A percentile compares a stretch with the other conserved stretches of the same genome.
Conservation (phyloP, 2,329 filamentous ascomycete species). For the Exophiala mesophila region DNA sequence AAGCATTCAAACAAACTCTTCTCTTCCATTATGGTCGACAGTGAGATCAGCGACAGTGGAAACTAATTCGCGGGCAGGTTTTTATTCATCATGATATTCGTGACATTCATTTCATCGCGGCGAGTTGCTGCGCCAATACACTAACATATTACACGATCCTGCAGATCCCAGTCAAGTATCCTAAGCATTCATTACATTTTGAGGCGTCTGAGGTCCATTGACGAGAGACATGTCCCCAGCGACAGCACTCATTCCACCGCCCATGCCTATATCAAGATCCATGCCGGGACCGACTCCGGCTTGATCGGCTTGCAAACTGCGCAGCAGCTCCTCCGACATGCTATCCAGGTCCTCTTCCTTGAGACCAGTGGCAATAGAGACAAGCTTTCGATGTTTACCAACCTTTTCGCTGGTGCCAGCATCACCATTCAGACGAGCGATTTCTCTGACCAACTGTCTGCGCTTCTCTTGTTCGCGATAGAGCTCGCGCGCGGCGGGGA, state of each 20-base stretch:
- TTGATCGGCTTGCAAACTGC: constrained; percentile 35
- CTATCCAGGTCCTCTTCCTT: constrained; percentile 45
- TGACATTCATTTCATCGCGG: too few relatives aligned
- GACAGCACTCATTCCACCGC: too few relatives aligned
- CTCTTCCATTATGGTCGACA: too few relatives aligned
- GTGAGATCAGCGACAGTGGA: too few relatives aligned
- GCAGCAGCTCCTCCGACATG: constrained; percentile 43
- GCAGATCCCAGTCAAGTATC: too few relatives aligned
- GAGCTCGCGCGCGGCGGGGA: constrained; percentile 35
- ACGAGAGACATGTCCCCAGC: too few relatives aligned
- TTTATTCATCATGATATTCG: too few relatives aligned
- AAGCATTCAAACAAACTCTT: too few relatives aligned
- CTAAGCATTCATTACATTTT: constrained; percentile 7
- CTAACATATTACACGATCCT: too few relatives aligned
- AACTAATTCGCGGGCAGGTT: too few relatives aligned
- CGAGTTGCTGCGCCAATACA: too few relatives aligned
- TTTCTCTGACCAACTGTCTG: constrained; percentile 22
- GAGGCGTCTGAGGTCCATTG: constrained; percentile 15
- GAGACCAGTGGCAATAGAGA: constrained; percentile 43
- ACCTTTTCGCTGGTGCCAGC: constrained; percentile 43
- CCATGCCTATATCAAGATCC: too few relatives aligned
- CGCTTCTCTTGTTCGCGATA: constrained; percentile 37
- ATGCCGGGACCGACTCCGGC: constrained; percentile 1
- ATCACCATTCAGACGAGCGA: constrained; percentile 30
- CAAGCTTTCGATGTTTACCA: constrained; percentile 44